Evolutionary conservation across 2,329 filamentous ascomycete species (phyloP), one percentile per base, ranked within the genome.

Genomic region (Onygenales sp.): DNA sequence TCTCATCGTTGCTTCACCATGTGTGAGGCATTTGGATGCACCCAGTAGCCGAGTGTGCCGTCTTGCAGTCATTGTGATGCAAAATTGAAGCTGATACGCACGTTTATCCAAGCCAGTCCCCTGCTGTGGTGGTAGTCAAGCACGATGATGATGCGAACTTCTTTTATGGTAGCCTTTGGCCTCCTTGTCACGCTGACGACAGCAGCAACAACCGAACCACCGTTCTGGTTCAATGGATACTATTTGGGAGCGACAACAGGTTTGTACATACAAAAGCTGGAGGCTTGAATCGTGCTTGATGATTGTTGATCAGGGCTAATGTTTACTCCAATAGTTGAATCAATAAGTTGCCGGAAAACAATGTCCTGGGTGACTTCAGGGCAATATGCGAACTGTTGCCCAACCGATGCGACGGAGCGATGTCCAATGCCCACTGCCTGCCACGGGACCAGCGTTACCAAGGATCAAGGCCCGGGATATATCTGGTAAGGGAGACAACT

Each of bases 181-280:
- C 9, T 51, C 39, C 21, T 51, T 31, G 42, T 39, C 43, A 27
- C 43, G 2, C 41, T 51, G 31, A 36, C 11, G n/a, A 36, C 38
- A 44, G 10, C 17, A 17, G 39, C 10, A 21, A 39, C 49, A 33
- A 10, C 21, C 8, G 39, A 51, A 2, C 21, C 32, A 10, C 49
- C 49, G 17, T 10, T 11, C 6, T 52, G 50, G 50, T 52, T 52
- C 43, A 52, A 52, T 14, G 50, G 50, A 39, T 52, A 52, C 8
- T 17, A 17, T 51, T 43, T 33, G 35, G 50, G 50, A 38, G 8
- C 43, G 7, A 44, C 50, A 38, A 5, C 46, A 11, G 38, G 46
- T 49, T 36, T 13, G 33, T 49, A 39, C 7, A 46, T 35, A 7
- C 14, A 46, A 46, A 31, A 32, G 21, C 9, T 14, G 14, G 14